Conservation (phyloP, 2,329 filamentous ascomycete species). For the Fusarium caatingaense region DNA sequence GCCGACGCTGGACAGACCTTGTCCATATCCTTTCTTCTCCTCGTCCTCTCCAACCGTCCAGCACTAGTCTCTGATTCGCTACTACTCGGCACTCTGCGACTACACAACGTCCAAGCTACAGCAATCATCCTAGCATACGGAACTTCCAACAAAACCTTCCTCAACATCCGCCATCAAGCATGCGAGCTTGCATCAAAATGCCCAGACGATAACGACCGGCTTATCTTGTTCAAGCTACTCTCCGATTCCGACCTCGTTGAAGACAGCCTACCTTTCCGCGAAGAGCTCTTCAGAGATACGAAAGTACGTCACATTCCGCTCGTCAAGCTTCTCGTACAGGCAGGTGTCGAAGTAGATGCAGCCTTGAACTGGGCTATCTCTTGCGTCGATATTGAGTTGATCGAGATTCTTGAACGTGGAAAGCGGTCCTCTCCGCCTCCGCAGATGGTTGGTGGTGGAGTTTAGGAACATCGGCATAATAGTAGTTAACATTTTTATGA, state of each 20-base stretch:
- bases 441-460: background rate
- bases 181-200: background rate
- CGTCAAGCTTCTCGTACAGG: background rate
- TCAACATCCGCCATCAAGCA: background rate
- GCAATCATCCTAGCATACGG: conserved; percentile 12
- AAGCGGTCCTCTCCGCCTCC: background rate
- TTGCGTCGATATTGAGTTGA: background rate
- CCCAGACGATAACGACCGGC: background rate
- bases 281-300: conserved; percentile 5
- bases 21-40: background rate
- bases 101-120: conserved; percentile 1
- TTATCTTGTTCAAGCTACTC: background rate
- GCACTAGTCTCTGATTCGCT: background rate
- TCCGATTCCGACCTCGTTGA: background rate
- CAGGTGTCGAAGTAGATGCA: background rate
- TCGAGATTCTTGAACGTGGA: conserved; percentile 4
- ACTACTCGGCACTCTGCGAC: background rate
- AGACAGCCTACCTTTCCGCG: conserved; percentile 3
- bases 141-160: conserved; percentile 1
- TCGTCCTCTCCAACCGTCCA: background rate
- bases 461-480: no score
- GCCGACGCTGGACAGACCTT: background rate
- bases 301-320: background rate
- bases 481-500: no score
- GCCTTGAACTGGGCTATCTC: conserved; percentile 6